These are phyloP conservation scores for Cladosporium sp. DNA, from an alignment of 2,329 filamentous ascomycete species.

Conservation along the genomic window DNA sequence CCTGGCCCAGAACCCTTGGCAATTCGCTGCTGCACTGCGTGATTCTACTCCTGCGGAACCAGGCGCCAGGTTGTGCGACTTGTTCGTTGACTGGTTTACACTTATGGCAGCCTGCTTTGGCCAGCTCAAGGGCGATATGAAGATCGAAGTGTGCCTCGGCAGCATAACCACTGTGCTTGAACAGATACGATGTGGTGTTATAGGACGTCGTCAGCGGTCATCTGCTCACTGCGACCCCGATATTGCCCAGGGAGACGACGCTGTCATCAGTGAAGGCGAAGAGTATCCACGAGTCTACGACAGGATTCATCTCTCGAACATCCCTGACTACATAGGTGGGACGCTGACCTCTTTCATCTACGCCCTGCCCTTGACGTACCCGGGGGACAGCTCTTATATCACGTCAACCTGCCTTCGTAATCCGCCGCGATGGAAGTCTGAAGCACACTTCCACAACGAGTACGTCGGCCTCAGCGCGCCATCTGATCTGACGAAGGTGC, in stretches of 20 bases:
- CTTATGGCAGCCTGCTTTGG: background rate
- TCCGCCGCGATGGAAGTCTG: constrained; percentile 5
- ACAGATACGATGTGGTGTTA: constrained; percentile 9
- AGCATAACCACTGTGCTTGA: background rate
- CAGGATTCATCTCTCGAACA: constrained; percentile 16
- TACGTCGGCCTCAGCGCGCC: background rate
- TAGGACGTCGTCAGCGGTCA: background rate
- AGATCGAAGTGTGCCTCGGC: background rate
- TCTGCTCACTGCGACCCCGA: background rate
- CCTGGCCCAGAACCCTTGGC: background rate
- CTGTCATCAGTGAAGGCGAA: background rate
- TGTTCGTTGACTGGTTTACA: background rate
- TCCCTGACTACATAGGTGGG: constrained; percentile 20
- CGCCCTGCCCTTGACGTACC: constrained; percentile 7
- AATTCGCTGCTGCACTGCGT: background rate
- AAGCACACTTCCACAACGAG: constrained; percentile 14
- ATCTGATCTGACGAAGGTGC: background rate
- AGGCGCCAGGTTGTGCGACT: background rate
- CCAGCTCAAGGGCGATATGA: background rate
- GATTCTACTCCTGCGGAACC: background rate
- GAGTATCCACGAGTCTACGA: constrained; percentile 10
- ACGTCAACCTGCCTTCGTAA: constrained; percentile 22
- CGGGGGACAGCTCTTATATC: constrained; percentile 6
- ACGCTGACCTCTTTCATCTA: constrained; percentile 13
- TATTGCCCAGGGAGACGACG: background rate